Base-by-base conservation (phyloP, 2,329 filamentous ascomycete species). In the Fusarium verticillioides region DNA sequence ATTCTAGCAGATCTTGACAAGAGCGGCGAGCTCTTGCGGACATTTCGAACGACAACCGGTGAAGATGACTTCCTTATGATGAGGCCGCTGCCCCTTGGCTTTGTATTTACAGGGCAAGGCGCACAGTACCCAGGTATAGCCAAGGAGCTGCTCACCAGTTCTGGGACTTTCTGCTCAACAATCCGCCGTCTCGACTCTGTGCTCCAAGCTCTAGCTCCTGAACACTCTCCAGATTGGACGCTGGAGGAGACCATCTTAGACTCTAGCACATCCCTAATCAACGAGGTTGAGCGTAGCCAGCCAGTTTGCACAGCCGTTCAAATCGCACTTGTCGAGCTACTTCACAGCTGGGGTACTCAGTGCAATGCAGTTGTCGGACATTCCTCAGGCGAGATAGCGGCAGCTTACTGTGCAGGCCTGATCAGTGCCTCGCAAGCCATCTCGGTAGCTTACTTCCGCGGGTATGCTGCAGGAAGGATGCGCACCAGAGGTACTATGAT, bases 121-220 rank as follows among this genome's bases (percentile, higher is more conserved):
- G 47, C 47, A 7, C 47, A 50, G 10, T 34, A 50, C 4, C 21
- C 47, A 5, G 47, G 47, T 2, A 50, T 34, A 21, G 30, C n/a
- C 0, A 50, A 50, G 3, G 47, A 50, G n/a, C 1, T 50, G 0
- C 21, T 50, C 7, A 0, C 16, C 0, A 32, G 8, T 2, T 50
- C 21, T 19, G 30, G 7, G 2, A 2, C 0, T 2, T 50, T 34
- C 3, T 16, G 21, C 7, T 34, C 21, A 9, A 50, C n/a, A 0
- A 32, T 50, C 4, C 30, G 47, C 11, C 30, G 0, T 3, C 47
- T 50, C 5, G 30, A 50, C n/a, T 34, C 47, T 2, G 47, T 34
- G 8, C 47, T 50, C 23, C 47, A 50, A 13, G 10, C 7, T 0
- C 47, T 50, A 3, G 15, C 10, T 0, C 30, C 30, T 9, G 21